phyloP scores from a whole-genome alignment of 2,329 filamentous ascomycete genomes.

The Didymella pinodella region DNA sequence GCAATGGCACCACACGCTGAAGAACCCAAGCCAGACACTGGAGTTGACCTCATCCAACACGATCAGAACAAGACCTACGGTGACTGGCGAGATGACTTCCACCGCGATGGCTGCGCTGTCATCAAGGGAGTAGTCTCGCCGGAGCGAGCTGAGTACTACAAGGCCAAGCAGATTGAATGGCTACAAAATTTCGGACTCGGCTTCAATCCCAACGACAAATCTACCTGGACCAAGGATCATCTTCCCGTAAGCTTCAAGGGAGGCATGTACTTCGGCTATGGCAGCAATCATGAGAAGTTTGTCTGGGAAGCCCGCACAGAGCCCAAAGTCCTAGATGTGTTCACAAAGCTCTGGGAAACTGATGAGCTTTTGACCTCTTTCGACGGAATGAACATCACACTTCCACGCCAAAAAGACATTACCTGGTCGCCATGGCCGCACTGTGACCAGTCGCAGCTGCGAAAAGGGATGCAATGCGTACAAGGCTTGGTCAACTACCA shows the following conservation, averaged over 20 bases:
- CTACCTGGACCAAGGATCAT: not conserved
- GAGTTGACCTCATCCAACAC: not conserved
- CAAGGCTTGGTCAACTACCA: not conserved
- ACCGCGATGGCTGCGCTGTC: not conserved
- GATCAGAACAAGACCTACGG: not conserved
- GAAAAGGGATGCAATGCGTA: not conserved
- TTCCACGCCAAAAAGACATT: not conserved
- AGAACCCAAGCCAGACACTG: not conserved
- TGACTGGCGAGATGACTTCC: not conserved
- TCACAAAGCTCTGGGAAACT: not conserved
- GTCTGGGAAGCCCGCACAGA: not conserved
- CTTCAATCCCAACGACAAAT: not conserved
- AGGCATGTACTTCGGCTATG: not conserved
- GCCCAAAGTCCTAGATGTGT: not conserved
- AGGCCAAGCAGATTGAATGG: conserved; percentile 1
- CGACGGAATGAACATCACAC: not conserved
- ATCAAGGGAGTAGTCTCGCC: not conserved
- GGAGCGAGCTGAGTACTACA: not conserved
- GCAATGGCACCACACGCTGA: not conserved
- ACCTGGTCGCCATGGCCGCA: not conserved
- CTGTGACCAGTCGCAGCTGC: not conserved
- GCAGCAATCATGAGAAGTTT: not conserved
- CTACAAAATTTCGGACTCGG: not conserved
- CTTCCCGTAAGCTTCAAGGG: not conserved
- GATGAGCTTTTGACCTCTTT: not conserved